Conservation (phyloP, 768 basidiomycete species). For the Leccinum arenicola region DNA sequence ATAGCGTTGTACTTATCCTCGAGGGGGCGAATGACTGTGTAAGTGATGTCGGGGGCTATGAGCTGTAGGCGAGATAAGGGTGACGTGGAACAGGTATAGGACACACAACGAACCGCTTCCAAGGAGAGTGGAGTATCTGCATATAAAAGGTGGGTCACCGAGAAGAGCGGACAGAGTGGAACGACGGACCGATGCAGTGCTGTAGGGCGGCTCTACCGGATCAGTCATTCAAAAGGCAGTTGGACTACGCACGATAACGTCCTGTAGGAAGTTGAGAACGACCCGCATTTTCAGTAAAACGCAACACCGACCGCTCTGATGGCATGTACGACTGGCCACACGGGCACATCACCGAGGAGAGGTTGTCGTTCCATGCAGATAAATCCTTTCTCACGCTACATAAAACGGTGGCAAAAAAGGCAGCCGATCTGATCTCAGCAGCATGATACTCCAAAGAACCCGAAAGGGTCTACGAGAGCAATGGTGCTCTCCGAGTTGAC, state of each 20-base stretch:
- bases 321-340: slow-evolving; percentile 81
- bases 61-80: slow-evolving; percentile 45
- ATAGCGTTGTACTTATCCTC: slow-evolving; percentile 80
- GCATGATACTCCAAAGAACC: too few relatives aligned
- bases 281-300: too few relatives aligned
- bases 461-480: too few relatives aligned
- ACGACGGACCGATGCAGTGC: slow-evolving; percentile 66
- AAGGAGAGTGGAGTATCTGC: slow-evolving; percentile 81
- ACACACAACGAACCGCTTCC: slow-evolving; percentile 58
- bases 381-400: not conserved
- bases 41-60: slow-evolving; percentile 83
- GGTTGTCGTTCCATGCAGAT: slow-evolving; percentile 34
- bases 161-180: not conserved
- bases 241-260: slow-evolving; percentile 48
- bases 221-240: slow-evolving; percentile 1
- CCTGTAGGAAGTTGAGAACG: slow-evolving; percentile 40
- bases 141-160: not conserved
- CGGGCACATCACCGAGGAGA: slow-evolving; percentile 52
- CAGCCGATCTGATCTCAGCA: too few relatives aligned
- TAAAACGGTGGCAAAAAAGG: not conserved
- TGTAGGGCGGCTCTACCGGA: slow-evolving; percentile 25
- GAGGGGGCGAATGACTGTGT: slow-evolving; percentile 84
- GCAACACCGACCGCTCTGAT: slow-evolving; percentile 51
- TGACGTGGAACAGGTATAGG: not conserved
- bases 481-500: too few relatives aligned